These are phyloP conservation scores for Pichia sp. DNA, from an alignment of 1,139 yeast genomes.

Conservation along the genomic window DNA sequence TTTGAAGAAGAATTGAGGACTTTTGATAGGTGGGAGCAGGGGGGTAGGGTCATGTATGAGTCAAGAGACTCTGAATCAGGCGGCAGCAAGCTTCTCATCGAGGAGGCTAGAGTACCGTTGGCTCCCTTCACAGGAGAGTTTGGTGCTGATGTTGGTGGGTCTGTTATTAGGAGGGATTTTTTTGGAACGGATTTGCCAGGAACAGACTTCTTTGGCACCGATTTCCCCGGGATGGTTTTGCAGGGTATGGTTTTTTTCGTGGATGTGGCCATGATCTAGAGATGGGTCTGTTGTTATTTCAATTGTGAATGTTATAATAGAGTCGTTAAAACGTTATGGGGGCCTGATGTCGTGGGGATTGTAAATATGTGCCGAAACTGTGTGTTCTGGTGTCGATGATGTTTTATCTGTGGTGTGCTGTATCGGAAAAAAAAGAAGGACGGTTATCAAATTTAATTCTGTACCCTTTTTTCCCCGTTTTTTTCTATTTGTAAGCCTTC, in stretches of 20 bases:
- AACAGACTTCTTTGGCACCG: slow-evolving; percentile 6
- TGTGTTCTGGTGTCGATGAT: not conserved
- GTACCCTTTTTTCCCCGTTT: not conserved
- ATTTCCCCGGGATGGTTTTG: slow-evolving; percentile 3
- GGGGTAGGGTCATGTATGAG: slow-evolving; percentile 31
- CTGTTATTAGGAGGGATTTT: not conserved
- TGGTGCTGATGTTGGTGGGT: not conserved
- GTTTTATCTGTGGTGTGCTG: not conserved
- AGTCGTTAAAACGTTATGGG: too few species aligned
- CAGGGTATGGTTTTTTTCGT: slow-evolving; percentile 11
- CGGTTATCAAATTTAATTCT: not conserved
- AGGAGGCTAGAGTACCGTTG: not conserved
- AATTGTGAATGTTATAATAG: too few species aligned
- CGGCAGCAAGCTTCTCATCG: not conserved
- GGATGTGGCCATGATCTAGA: not conserved
- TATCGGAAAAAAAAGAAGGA: not conserved
- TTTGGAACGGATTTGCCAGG: slow-evolving; percentile 7
- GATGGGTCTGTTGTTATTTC: too few species aligned
- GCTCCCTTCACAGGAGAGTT: not conserved
- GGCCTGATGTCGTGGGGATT: not conserved
- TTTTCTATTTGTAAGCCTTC: not conserved
- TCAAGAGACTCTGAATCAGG: slow-evolving; percentile 1
- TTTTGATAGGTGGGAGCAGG: slow-evolving; percentile 54
- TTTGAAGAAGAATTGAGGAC: slow-evolving; percentile 53
- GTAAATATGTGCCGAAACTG: not conserved